phyloP scores from a whole-genome alignment of 1,284 basidiomycete species.

The Trametes pubescens region DNA sequence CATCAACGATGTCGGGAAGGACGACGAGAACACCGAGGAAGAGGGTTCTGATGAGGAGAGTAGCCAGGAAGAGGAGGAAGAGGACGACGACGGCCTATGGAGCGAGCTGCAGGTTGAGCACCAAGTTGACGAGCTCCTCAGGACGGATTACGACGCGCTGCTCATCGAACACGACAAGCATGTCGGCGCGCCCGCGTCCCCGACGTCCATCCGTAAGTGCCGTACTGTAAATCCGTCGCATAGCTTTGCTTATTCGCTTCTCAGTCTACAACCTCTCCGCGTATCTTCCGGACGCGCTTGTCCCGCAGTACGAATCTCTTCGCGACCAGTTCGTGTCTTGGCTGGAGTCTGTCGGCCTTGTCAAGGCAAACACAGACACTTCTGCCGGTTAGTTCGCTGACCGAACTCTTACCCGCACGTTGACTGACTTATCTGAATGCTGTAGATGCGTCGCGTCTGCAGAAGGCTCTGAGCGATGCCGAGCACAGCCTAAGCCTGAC shows the following conservation, averaged over 20 bases:
- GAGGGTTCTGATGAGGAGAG: slow-evolving; percentile 33
- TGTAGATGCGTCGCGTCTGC: slow-evolving; percentile 65
- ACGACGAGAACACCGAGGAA: slow-evolving; percentile 42
- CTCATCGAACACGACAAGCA: slow-evolving; percentile 80
- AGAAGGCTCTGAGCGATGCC: slow-evolving; percentile 69
- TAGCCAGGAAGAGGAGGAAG: slow-evolving; percentile 47
- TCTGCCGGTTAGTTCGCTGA: slow-evolving; percentile 51
- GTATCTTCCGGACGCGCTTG: slow-evolving; percentile 87
- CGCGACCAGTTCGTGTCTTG: slow-evolving; percentile 71
- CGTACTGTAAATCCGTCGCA: neutral
- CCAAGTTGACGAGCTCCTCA: slow-evolving; percentile 73
- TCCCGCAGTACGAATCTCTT: slow-evolving; percentile 80
- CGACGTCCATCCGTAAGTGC: slow-evolving; percentile 60
- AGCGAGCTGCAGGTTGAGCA: slow-evolving; percentile 60
- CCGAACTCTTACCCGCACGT: neutral
- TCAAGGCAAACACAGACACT: slow-evolving; percentile 46
- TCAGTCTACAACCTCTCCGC: slow-evolving; percentile 84
- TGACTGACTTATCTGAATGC: neutral
- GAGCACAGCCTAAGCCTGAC: slow-evolving; percentile 59
- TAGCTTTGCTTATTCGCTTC: slow-evolving; percentile 9
- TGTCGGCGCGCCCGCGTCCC: slow-evolving; percentile 51
- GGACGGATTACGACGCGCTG: slow-evolving; percentile 77
- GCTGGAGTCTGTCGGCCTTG: slow-evolving; percentile 75
- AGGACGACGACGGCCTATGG: slow-evolving; percentile 61
- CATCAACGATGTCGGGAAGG: slow-evolving; percentile 64